These are phyloP conservation scores for Talaromyces sp. DNA, from an alignment of 2,329 filamentous ascomycete species.

Conservation along the genomic window DNA sequence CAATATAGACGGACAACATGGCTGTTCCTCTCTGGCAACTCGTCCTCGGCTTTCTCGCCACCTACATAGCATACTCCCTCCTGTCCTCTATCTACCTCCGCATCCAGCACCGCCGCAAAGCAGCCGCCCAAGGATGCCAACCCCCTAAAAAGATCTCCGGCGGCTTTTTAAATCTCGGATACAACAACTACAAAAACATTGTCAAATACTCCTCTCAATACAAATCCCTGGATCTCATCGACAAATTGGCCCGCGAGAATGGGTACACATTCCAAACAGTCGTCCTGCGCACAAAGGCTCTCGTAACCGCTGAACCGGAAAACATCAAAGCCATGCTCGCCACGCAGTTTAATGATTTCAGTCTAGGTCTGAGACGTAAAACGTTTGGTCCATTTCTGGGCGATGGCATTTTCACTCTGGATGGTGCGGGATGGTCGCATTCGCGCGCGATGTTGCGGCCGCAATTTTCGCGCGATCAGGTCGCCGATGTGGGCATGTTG, in stretches of 20 bases:
- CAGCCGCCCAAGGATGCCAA: slow-evolving; percentile 8
- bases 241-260: background rate
- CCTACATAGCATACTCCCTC: background rate
- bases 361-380: slow-evolving; percentile 30
- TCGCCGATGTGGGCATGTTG: slow-evolving; percentile 56
- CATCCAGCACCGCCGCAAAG: slow-evolving; percentile 9
- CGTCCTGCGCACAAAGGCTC: background rate
- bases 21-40: slow-evolving; percentile 7
- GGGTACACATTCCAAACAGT: slow-evolving; percentile 12
- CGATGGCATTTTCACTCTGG: slow-evolving; percentile 61
- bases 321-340: slow-evolving; percentile 18
- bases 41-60: background rate
- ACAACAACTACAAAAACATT: background rate
- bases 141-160: background rate
- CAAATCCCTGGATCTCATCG: background rate
- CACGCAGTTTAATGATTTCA: slow-evolving; percentile 16
- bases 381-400: slow-evolving; percentile 13
- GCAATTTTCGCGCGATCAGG: slow-evolving; percentile 41
- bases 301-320: slow-evolving; percentile 19
- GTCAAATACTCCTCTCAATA: background rate
- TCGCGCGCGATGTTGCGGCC: slow-evolving; percentile 13
- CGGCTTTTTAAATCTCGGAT: background rate
- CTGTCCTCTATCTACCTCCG: background rate
- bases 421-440: slow-evolving; percentile 65
- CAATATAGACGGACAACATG: background rate